Evolutionary conservation across 2,329 filamentous ascomycete species (phyloP).

Genomic region (Penicillium sp.): DNA sequence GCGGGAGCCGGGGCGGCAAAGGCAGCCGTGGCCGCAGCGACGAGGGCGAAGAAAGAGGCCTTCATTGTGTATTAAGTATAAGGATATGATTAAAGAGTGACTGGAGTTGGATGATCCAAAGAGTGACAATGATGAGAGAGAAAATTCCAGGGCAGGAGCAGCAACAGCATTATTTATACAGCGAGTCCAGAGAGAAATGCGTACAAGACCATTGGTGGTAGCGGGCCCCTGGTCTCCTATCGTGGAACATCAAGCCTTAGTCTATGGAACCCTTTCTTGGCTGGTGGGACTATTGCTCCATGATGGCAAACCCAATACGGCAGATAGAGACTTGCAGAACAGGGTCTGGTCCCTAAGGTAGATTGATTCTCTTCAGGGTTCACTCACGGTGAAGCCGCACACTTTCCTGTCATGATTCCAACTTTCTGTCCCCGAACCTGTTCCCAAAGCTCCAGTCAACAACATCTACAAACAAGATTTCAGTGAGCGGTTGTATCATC

Average conservation of each 20-base stretch:
- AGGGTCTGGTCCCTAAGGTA: slow-evolving; percentile 1
- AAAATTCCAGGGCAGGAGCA: slow-evolving; percentile 2
- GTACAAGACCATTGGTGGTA: neutral
- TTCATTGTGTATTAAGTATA: slow-evolving; percentile 14
- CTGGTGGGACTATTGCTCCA: slow-evolving; percentile 7
- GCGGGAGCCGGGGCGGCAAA: slow-evolving; percentile 24
- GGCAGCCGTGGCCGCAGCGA: slow-evolving; percentile 19
- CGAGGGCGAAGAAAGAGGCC: slow-evolving; percentile 40
- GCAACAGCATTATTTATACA: slow-evolving; percentile 15
- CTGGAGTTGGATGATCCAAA: slow-evolving; percentile 17
- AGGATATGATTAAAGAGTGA: slow-evolving; percentile 16
- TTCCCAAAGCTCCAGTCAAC: neutral
- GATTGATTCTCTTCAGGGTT: neutral
- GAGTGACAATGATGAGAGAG: slow-evolving; percentile 14
- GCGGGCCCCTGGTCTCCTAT: slow-evolving; percentile 9
- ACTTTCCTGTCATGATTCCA: neutral
- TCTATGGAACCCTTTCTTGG: neutral
- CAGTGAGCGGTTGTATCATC: neutral
- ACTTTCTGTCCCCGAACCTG: neutral
- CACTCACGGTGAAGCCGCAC: neutral
- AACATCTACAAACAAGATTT: neutral
- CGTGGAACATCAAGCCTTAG: neutral
- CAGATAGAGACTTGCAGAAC: neutral
- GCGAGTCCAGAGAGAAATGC: neutral
- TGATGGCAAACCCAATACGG: slow-evolving; percentile 12